Evolutionary conservation across 805 yeast genomes (phyloP), one percentile per base, ranked within the genome.

Genomic region (Metschnikowia cerradonensis): DNA sequence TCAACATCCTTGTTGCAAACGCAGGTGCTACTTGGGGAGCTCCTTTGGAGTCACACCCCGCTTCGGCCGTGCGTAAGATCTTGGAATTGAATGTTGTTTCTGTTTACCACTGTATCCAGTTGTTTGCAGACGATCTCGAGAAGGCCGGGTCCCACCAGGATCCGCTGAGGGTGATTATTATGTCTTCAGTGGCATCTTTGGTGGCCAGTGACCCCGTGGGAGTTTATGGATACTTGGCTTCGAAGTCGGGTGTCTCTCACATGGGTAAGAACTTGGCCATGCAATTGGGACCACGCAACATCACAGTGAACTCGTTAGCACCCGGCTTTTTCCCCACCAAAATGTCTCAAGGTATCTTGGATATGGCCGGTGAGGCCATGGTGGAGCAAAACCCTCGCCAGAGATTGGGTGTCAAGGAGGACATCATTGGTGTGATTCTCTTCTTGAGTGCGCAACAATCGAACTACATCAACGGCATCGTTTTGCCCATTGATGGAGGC

Each of bases 11-110:
- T 54, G 74, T 84, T 58, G 88, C 90, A 45, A 86, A 86, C 60
- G 91, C 92, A 5, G 92, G 92, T 31, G 90, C 90, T 7, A 68
- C 85, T 13, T 86, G 91, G 91, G 91, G 90, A 17, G 84, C 81
- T 1, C 79, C 79, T 11, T 65, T 86, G 45, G 82, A 73, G 36
- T 67, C 69, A 10, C 90, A 86, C 60, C 81, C 88, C 3, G 81
- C 80, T 30, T 53, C 67, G 3, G 89, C 88, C 1, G 64, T 86
- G 56, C 79, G 76, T 56, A 84, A 84, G 64, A 85, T 86, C 6
- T 63, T 84, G 61, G 77, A 75, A 45, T 75, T 86, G 59, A 86
- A 86, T 58, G 76, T 86, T 23, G 77, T 78, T 51, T 87, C 90
- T 14, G 90, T 86, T 26, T 86, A 83, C 68, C 75, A 79, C 34